Percentiles rank a stretch among this genome's conserved stretches.
These are phyloP conservation scores for Neofusicoccum cordaticola DNA, from an alignment of 2,329 filamentous ascomycete species.

Conservation along the genomic window DNA sequence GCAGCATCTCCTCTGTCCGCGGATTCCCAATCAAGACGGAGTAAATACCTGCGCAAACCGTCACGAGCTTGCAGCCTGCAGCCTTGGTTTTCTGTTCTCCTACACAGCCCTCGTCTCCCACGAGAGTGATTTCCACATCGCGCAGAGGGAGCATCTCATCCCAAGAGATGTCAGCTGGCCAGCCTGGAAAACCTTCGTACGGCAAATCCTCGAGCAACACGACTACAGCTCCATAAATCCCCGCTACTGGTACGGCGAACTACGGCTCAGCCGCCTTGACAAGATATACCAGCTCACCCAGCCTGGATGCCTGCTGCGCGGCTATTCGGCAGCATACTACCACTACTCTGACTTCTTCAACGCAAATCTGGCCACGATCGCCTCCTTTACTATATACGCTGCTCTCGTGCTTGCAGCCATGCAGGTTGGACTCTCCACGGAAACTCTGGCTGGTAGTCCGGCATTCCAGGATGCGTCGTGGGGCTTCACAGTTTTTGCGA, in stretches of 20 bases:
- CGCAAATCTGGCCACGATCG: neutral
- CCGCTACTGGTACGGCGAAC: conserved; percentile 36
- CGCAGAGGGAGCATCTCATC: conserved; percentile 30
- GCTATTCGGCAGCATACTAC: neutral
- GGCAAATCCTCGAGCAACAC: neutral
- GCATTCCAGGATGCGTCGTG: conserved; percentile 25
- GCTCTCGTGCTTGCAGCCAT: conserved; percentile 28
- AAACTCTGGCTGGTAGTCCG: conserved; percentile 20
- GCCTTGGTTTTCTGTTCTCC: conserved; percentile 34
- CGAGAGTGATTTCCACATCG: conserved; percentile 35
- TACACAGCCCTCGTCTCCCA: conserved; percentile 39
- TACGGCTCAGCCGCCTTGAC: conserved; percentile 20
- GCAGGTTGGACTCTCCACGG: conserved; percentile 26
- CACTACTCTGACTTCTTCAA: neutral
- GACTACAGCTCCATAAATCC: neutral
- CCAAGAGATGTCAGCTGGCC: conserved; percentile 23
- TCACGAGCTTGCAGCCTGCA: too few species aligned
- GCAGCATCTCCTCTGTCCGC: neutral
- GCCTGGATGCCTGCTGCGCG: neutral
- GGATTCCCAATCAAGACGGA: neutral
- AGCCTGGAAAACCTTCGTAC: neutral
- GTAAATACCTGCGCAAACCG: too few species aligned
- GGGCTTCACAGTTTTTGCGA: conserved; percentile 24
- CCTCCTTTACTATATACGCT: conserved; percentile 18
- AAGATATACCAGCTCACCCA: neutral